phyloP scores from a whole-genome alignment of 192 early-diverging fungal species.

The Coemansia sp. region DNA sequence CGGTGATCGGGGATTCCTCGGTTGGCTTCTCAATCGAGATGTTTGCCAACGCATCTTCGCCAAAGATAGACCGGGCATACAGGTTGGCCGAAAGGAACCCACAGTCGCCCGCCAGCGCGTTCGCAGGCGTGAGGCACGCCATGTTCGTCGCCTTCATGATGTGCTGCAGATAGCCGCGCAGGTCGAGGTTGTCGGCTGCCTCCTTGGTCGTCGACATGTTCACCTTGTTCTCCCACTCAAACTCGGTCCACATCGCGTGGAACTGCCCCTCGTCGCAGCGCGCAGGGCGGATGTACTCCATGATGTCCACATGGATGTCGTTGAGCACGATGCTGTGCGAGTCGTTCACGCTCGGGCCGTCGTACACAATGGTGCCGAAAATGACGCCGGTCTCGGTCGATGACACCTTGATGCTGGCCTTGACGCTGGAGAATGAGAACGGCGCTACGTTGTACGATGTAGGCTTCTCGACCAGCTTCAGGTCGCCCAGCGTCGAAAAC shows the following conservation, averaged over 20 bases:
- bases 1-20: conserved; percentile 74
- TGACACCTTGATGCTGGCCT: conserved; percentile 98
- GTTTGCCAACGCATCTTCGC: conserved; percentile 98
- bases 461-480: conserved; percentile 96
- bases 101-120: conserved; percentile 90
- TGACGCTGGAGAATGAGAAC: conserved; percentile 91
- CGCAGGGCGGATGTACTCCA: conserved; percentile 98
- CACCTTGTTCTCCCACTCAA: conserved; percentile 99
- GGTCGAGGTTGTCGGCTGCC: conserved; percentile 61
- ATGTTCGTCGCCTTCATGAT: conserved; percentile 97
- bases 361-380: conserved; percentile 98
- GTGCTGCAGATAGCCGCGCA: conserved; percentile 85
- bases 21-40: conserved; percentile 86
- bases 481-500: conserved; percentile 96
- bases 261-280: conserved; percentile 91
- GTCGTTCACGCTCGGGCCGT: conserved; percentile 89
- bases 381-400: conserved; percentile 98
- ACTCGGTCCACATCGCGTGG: conserved; percentile 98
- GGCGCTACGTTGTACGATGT: conserved; percentile 83
- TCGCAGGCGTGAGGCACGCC: conserved; percentile 95
- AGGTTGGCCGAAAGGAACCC: conserved; percentile 97
- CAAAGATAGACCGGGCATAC: conserved; percentile 95
- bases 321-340: conserved; percentile 92
- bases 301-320: conserved; percentile 98
- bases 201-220: conserved; percentile 92